Evolutionary conservation across 352 stramenopile species (phyloP).

Genomic region (Globisporangium uncinulatum): DNA sequence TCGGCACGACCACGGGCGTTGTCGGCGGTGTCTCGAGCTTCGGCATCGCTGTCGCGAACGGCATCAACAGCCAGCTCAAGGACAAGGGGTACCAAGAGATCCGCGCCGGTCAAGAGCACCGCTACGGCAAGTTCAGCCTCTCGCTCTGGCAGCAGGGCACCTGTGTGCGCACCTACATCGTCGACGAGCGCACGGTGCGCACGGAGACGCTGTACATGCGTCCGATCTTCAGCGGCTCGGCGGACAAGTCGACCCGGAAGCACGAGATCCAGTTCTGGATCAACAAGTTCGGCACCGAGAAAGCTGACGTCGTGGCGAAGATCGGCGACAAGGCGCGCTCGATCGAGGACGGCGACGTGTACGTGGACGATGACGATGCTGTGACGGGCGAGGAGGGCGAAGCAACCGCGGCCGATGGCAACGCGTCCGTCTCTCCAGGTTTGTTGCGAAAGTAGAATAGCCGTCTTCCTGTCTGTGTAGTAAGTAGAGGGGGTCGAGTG

Average conservation of each 20-base stretch:
- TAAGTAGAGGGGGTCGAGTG: too few species aligned
- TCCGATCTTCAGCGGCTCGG: conserved; percentile 46
- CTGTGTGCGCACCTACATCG: conserved; percentile 34
- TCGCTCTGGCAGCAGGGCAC: conserved; percentile 46
- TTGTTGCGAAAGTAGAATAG: too few species aligned
- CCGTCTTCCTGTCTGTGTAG: too few species aligned
- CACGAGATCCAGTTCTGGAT: conserved; percentile 50
- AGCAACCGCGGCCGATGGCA: neutral
- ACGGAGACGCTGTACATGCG: conserved; percentile 43
- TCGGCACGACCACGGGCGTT: conserved; percentile 3
- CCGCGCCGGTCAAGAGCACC: conserved; percentile 18
- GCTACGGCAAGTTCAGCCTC: conserved; percentile 17
- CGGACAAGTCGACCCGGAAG: conserved; percentile 21
- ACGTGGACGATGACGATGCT: neutral
- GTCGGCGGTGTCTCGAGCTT: conserved; percentile 28
- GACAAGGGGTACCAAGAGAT: conserved; percentile 29
- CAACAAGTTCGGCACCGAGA: conserved; percentile 35
- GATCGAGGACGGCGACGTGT: conserved; percentile 1
- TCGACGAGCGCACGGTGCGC: conserved; percentile 28
- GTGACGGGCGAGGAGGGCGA: too few species aligned
- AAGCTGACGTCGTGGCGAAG: conserved; percentile 15
- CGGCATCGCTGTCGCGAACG: conserved; percentile 26
- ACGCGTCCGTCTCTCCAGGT: neutral
- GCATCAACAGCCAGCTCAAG: conserved; percentile 28
- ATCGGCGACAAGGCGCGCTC: neutral